phyloP scores from a whole-genome alignment of 306 rosid genomes.

The Cicer arietinum region DNA sequence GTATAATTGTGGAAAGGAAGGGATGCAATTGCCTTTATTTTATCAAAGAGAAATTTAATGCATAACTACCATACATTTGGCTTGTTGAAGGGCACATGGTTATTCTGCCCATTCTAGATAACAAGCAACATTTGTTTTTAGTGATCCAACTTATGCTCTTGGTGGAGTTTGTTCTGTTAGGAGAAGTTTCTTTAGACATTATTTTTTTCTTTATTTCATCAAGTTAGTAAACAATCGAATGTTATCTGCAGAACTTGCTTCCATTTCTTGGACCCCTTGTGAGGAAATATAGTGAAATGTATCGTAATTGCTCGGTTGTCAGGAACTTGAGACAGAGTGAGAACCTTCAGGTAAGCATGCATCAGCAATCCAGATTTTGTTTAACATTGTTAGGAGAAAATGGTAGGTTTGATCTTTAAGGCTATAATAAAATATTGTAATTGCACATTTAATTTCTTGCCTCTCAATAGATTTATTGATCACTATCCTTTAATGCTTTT shows the following conservation, averaged over 20 bases:
- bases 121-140: conserved; percentile 12
- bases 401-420: conserved; percentile 3
- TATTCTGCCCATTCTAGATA: neutral
- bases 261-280: conserved; percentile 92
- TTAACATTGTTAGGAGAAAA: conserved; percentile 18
- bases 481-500: neutral
- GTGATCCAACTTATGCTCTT: conserved; percentile 16
- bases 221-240: conserved; percentile 33
- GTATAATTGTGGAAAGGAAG: conserved; percentile 49
- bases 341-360: conserved; percentile 83
- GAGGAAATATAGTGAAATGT: conserved; percentile 89
- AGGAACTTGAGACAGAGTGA: conserved; percentile 92
- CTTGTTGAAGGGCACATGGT: conserved; percentile 8
- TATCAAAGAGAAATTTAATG: neutral
- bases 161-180: conserved; percentile 14
- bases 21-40: neutral
- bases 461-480: conserved; percentile 17
- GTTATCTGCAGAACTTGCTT: conserved; percentile 78
- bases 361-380: conserved; percentile 2
- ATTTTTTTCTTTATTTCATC: conserved; percentile 18
- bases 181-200: neutral
- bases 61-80: conserved; percentile 3
- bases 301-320: conserved; percentile 82
- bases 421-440: conserved; percentile 2
- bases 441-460: conserved; percentile 2